Evolutionary conservation across 2,329 filamentous ascomycete genomes (phyloP).

Genomic region (Fusarium nelsonii): DNA sequence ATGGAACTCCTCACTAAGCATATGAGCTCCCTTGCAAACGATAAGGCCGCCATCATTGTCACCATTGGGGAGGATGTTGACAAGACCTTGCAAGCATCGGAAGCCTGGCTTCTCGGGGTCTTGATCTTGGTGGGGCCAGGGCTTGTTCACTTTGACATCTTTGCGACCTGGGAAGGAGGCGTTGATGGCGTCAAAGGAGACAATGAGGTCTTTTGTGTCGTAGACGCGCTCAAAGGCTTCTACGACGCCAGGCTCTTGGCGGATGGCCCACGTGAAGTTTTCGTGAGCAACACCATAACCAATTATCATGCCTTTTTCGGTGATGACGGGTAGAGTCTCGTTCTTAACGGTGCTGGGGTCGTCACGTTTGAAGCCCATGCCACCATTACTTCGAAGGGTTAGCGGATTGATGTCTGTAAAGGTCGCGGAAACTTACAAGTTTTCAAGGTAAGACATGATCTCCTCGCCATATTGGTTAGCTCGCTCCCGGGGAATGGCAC

Average conservation of each 20-base stretch:
- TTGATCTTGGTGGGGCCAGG: slow-evolving; percentile 18
- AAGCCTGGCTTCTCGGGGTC: slow-evolving; percentile 15
- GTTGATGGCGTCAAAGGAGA: slow-evolving; percentile 18
- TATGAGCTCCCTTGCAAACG: slow-evolving; percentile 10
- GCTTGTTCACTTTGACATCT: slow-evolving; percentile 17
- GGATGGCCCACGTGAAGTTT: slow-evolving; percentile 14
- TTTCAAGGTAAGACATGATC: slow-evolving; percentile 14
- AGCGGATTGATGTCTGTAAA: rapidly evolving
- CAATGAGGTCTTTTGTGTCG: slow-evolving; percentile 13
- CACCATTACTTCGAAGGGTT: not conserved
- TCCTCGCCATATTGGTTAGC: slow-evolving; percentile 2
- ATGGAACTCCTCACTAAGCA: not conserved
- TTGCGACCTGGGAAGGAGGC: slow-evolving; percentile 14
- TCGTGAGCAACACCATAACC: slow-evolving; percentile 21
- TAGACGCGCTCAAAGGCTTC: slow-evolving; percentile 21
- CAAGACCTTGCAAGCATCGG: slow-evolving; percentile 9
- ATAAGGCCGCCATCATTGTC: slow-evolving; percentile 9
- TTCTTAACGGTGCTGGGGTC: slow-evolving; percentile 8
- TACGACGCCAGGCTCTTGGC: slow-evolving; percentile 8
- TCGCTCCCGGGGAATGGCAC: not conserved
- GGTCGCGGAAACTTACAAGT: not conserved
- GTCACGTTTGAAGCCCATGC: slow-evolving; percentile 15
- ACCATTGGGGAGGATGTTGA: slow-evolving; percentile 16
- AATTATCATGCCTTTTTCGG: slow-evolving; percentile 21
- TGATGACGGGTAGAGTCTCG: not conserved